Evolutionary conservation across 2,329 filamentous ascomycete genomes (phyloP), one percentile per base, ranked within the genome.

Genomic region (Sporothrix curviconia): DNA sequence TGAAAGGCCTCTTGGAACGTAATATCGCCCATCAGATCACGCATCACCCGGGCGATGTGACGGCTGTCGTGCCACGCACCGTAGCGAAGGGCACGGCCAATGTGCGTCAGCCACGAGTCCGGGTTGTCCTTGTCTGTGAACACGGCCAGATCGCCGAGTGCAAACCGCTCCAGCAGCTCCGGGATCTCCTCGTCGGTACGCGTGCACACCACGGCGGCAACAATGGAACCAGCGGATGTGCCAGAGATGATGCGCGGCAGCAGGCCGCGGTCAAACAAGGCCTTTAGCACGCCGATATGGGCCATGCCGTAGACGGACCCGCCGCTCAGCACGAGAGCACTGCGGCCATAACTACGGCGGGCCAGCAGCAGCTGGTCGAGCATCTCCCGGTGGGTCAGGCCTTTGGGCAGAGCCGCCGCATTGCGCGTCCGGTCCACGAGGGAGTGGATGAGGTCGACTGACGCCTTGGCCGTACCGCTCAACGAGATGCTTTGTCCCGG

Each of bases 1-100:
- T 95, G n/a, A 74, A 96, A 96, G 1, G 91, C 90, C 71, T 97
- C 92, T 67, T 92, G 89, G 64, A 97, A 97, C 0, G 92, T 97
- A 65, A 96, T 86, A 65, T 96, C 89, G 37, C 91, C 91, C 7
- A 96, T 78, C 66, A 94, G 76, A 32, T 78, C 78, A 56, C 83
- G 82, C 89, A 97, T 94, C 6, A 95, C 90, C 47, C 86, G 80
- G 2, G 83, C 86, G 50, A 96, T 74, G 69, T 96, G 85, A 24
- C 82, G 81, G 65, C 95, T 95, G 66, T 96, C 90, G 61, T 92
- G 89, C 75, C 92, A 86, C 46, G 85, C 86, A 1, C 90, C 90
- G 64, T 89, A 82, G n/a, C 89, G 95, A 34, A 95, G 72, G 51
- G 95, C 77, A 30, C 90, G 80, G 17, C 83, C 82, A 7, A 89